phyloP scores from a whole-genome alignment of 2,329 filamentous ascomycete species.

The Rhytidhysteron rufulum region DNA sequence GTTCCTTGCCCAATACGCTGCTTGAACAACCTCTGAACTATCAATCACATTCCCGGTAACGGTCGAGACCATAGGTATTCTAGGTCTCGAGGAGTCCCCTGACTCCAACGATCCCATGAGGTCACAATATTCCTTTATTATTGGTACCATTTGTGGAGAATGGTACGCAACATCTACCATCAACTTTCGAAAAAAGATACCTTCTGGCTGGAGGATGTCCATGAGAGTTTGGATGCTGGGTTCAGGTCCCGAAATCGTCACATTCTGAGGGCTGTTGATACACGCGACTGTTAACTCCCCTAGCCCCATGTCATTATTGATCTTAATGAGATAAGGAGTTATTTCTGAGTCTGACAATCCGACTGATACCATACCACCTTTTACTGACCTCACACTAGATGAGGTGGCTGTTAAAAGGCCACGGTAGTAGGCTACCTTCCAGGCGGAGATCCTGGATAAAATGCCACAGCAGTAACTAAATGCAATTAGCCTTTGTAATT shows the following conservation, averaged over 20 bases:
- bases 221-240: slow-evolving; percentile 29
- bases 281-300: slow-evolving; percentile 8
- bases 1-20: slow-evolving; percentile 1
- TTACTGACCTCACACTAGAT: slow-evolving; percentile 10
- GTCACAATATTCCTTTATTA: slow-evolving; percentile 19
- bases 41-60: background rate
- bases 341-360: slow-evolving; percentile 22
- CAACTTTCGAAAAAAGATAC: slow-evolving; percentile 33
- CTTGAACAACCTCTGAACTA: background rate
- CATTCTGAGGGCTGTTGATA: slow-evolving; percentile 35
- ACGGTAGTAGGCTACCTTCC: slow-evolving; percentile 1
- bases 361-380: slow-evolving; percentile 30
- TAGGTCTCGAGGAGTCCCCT: background rate
- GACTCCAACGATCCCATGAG: background rate
- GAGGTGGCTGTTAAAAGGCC: slow-evolving; percentile 15
- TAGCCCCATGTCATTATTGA: slow-evolving; percentile 5
- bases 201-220: slow-evolving; percentile 24
- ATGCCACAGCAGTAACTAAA: slow-evolving; percentile 1
- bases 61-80: background rate
- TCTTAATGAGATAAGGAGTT: slow-evolving; percentile 16
- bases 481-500: slow-evolving; percentile 10
- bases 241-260: slow-evolving; percentile 41
- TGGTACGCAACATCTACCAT: slow-evolving; percentile 42
- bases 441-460: slow-evolving; percentile 11
- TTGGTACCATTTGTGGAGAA: slow-evolving; percentile 35